Evolutionary conservation across 495 filamentous ascomycete species (phyloP), one percentile per base, ranked within the genome.

Genomic region (Daldinia loculata): DNA sequence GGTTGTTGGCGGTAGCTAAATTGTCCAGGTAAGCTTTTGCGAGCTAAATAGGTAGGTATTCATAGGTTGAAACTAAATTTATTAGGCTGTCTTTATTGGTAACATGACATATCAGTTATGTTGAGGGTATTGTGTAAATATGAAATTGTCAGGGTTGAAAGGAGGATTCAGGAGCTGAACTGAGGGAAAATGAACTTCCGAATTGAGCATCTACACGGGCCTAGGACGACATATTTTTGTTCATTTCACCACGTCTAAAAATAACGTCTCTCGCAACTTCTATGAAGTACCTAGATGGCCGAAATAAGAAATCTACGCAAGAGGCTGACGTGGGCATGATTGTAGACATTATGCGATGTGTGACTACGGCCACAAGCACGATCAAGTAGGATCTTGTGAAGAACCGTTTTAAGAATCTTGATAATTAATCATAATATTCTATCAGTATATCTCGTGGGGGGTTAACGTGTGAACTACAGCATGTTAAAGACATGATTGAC

Each of bases 41-140:
- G n/a, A 39, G 45, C 61, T 38, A 15, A 70, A 29, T 29, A 61
- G 55, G 63, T 59, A 66, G 56, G 55, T 66, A 41, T 29, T 34
- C 22, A n/a, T 11, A 45, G 5, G 50, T 52, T 39, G 43, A 51
- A 59, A 50, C 41, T n/a, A 36, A 9, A 50, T 36, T 58, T 38
- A 48, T 36, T 14, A 24, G 4, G 6, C 2, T 24, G 14, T 17
- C 3, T 45, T 29, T 43, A 43, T 34, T 39, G 38, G 56, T 9
- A 17, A 36, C 29, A 56, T 8, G 9, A 2, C 7, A 22, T 38
- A 32, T 34, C 15, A 30, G 6, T 3, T 36, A 17, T 36, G 6
- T 15, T 60, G 56, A 12, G 3, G 2, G 4, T 26, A 14, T 17
- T 59, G 22, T 24, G 32, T 52, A 45, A 24, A 32, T 53, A 45